These are phyloP conservation scores for Phaeophleospora eucalypticola DNA, from an alignment of 2,329 filamentous ascomycete species.

Conservation along the genomic window DNA sequence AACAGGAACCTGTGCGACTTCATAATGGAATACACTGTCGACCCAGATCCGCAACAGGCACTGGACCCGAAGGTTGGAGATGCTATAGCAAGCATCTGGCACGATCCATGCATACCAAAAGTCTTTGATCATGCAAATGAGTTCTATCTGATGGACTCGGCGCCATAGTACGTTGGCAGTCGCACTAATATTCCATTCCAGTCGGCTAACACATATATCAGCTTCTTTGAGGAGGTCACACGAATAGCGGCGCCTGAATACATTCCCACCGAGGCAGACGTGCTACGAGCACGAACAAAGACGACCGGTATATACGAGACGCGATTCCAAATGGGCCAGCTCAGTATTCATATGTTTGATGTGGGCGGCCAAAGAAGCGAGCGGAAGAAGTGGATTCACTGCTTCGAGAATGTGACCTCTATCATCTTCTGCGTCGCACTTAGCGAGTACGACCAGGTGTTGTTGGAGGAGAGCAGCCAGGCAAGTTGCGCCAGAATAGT, in stretches of 20 bases:
- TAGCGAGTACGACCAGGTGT: conserved; percentile 96
- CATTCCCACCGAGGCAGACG: conserved; percentile 88
- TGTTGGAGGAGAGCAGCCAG: conserved; percentile 95
- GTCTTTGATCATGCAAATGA: conserved; percentile 93
- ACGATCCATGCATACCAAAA: conserved; percentile 74
- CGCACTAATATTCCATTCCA: conserved; percentile 4
- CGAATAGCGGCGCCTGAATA: conserved; percentile 83
- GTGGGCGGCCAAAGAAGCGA: conserved; percentile 96
- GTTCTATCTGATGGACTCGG: conserved; percentile 99
- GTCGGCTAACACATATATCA: conserved; percentile 36
- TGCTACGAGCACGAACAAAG: conserved; percentile 91
- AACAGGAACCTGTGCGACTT: conserved; percentile 74
- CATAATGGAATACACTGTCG: conserved; percentile 80
- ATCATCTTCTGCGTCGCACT: conserved; percentile 99
- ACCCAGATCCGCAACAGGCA: conserved; percentile 81
- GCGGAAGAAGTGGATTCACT: conserved; percentile 99
- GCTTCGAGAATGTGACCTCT: conserved; percentile 98
- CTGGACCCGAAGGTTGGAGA: conserved; percentile 77
- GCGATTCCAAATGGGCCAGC: conserved; percentile 94
- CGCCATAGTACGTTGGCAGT: conserved; percentile 68
- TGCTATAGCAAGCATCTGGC: conserved; percentile 84
- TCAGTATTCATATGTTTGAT: conserved; percentile 99
- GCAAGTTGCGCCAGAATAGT: conserved; percentile 48
- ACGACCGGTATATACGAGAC: conserved; percentile 99
- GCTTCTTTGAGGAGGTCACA: conserved; percentile 91